Evolutionary conservation across 2,329 filamentous ascomycete species (phyloP), one percentile per base, ranked within the genome.

Genomic region (Neofusicoccum sp.): DNA sequence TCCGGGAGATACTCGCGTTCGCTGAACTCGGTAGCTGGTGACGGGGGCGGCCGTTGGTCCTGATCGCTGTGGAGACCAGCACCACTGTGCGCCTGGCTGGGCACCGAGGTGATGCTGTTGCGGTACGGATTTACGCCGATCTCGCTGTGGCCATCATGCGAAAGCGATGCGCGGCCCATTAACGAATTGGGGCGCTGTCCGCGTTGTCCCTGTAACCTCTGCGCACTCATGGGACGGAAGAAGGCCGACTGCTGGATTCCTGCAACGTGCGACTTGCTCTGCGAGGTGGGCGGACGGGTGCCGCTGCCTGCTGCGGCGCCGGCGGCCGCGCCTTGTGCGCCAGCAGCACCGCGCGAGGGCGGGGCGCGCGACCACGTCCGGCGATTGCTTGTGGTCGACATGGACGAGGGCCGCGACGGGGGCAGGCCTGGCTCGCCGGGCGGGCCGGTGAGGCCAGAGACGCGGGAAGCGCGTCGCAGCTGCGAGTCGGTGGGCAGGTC

Each of bases 161-260:
- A 71, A 36, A 74, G 65, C 30, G 71, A 71, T 56, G 65, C 64
- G 26, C 71, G 70, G 56, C 71, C 73, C 43, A 74, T 69, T 16
- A 73, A 63, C 26, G 72, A 74, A 30, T 70, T 75, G 38, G 80
- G 82, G 48, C 80, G 79, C 66, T 80, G 85, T 64, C 88, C 87
- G 73, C 93, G 84, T 76, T 98, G 95, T 59, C 92, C 92, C 76
- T 98, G 93, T 54, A 98, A 80, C 73, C 91, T 89, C 73, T 96
- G 92, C 26, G 93, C 96, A 77, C 93, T 98, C 91, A 99, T 96
- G 40, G 95, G 95, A 24, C 89, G 89, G 72, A 96, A 96, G 78
- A 99, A 98, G 58, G 91, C 93, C 70, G 93, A 89, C 14, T 91
- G 92, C 2, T 91, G 89, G 58, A 99, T 79, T 1, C 89, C 92